Percentiles rank a stretch among this genome's conserved stretches.
phyloP scores from a whole-genome alignment of 2,329 filamentous ascomycete genomes.

The Nakataea oryzae region DNA sequence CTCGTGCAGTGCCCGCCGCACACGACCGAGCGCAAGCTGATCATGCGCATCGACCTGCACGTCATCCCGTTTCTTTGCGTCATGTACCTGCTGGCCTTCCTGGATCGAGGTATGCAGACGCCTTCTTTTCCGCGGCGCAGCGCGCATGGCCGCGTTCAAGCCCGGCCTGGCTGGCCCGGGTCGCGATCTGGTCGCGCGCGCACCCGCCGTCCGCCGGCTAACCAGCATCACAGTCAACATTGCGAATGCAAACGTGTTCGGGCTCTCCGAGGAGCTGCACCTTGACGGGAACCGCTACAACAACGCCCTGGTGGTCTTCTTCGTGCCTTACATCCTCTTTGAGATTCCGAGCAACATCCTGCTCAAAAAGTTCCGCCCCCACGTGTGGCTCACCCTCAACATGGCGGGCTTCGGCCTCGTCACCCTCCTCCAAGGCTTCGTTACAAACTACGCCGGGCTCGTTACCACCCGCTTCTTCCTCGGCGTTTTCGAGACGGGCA shows the following conservation, averaged over 20 bases:
- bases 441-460: constrained; percentile 66
- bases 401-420: constrained; percentile 78
- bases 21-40: constrained; percentile 53
- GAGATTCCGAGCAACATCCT: constrained; percentile 67
- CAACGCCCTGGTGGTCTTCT: constrained; percentile 62
- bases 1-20: constrained; percentile 34
- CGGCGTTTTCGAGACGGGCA: constrained; percentile 65
- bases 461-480: constrained; percentile 79
- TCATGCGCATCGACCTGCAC: constrained; percentile 60
- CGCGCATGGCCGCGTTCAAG: too few species aligned
- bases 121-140: too few species aligned
- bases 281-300: constrained; percentile 57
- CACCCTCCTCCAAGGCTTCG: constrained; percentile 66
- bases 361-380: constrained; percentile 55
- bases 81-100: constrained; percentile 60
- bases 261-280: constrained; percentile 48
- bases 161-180: too few species aligned
- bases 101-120: constrained; percentile 38
- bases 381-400: constrained; percentile 66
- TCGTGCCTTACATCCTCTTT: constrained; percentile 63
- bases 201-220: background rate
- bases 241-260: constrained; percentile 63
- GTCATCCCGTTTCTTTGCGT: constrained; percentile 65
- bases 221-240: constrained; percentile 50
- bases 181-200: too few species aligned